A percentile compares a stretch with the other conserved stretches of the same genome.
These are phyloP conservation scores for Fraxinus xanthoxyloides DNA, from an alignment of 305 asterid species.

Conservation along the genomic window DNA sequence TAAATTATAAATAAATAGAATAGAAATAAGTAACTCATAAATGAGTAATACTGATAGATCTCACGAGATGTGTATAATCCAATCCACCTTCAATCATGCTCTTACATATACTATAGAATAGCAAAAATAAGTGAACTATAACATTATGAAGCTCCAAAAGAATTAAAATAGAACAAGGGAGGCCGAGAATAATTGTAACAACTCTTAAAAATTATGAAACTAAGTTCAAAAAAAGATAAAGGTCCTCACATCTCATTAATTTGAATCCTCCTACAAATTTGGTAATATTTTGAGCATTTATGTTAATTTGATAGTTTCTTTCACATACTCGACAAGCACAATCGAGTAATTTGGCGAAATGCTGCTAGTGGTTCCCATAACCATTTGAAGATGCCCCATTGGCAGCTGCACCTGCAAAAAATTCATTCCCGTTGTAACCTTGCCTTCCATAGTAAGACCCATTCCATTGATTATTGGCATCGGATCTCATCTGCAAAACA, in stretches of 20 bases:
- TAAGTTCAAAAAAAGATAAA: constrained; percentile 11
- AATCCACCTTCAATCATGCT: not conserved
- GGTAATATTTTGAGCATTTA: constrained; percentile 33
- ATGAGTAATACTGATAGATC: no score
- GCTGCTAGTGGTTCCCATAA: constrained; percentile 59
- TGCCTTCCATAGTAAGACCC: constrained; percentile 65
- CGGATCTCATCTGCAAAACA: constrained; percentile 44
- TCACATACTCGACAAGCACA: constrained; percentile 19
- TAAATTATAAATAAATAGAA: no score
- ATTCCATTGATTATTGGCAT: constrained; percentile 49
- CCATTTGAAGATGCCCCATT: constrained; percentile 60
- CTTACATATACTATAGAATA: not conserved
- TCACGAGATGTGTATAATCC: not conserved
- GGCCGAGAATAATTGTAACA: constrained; percentile 25
- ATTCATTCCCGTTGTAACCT: constrained; percentile 63
- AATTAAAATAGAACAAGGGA: constrained; percentile 22
- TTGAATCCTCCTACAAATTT: constrained; percentile 68
- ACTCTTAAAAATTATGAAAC: constrained; percentile 26
- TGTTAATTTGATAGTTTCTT: constrained; percentile 29
- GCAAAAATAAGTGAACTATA: not conserved
- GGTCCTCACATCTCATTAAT: constrained; percentile 23
- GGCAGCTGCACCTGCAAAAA: constrained; percentile 40
- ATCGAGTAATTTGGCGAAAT: constrained; percentile 44
- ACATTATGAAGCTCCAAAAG: constrained; percentile 21
- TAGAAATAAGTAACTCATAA: no score